Evolutionary conservation across 2,329 filamentous ascomycete species (phyloP), one percentile per base, ranked within the genome.

Genomic region (Fusarium zealandicum): DNA sequence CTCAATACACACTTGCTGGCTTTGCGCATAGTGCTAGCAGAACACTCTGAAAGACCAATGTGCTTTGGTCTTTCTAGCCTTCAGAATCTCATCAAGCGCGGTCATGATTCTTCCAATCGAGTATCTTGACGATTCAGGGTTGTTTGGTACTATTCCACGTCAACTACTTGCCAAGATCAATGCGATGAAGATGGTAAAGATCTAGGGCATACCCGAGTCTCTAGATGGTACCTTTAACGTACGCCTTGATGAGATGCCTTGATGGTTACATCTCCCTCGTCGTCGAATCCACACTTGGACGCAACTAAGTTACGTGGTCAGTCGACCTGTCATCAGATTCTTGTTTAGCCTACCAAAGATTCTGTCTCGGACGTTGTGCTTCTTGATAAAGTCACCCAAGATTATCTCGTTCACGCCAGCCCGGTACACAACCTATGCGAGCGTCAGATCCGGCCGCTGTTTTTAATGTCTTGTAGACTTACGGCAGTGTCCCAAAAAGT

Each of bases 351-450:
- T 54, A 78, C 77, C 65, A 56, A 81, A 80, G n/a, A 81, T 32
- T 57, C 80, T 80, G 48, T 80, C 78, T 2, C 79, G 76, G 9
- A 78, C 69, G 41, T 80, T 78, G 65, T 81, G 78, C 60, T 80
- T 81, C 18, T 74, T 65, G 54, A 81, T 80, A 54, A 81, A 81
- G 27, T 80, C 77, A 4, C 78, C 79, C 0, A 81, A 66, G 0
- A 81, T 72, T 64, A 78, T 80, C 48, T 81, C 79, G 41, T 82
- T 81, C 11, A 79, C 72, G 30, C 78, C 78, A 2, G 73, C 72
- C 63, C 71, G 63, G 52, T 81, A 81, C 4, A 75, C 71, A 17
- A 80, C 77, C 76, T 79, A 17, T 13, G 22, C 6, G 3, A 3
- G 14, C 14, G 25, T 17, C 4, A 16, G 27, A 9, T 10, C 10